phyloP scores from a whole-genome alignment of 371 early-diverging fungal genomes.

The Mortierella sp. region DNA sequence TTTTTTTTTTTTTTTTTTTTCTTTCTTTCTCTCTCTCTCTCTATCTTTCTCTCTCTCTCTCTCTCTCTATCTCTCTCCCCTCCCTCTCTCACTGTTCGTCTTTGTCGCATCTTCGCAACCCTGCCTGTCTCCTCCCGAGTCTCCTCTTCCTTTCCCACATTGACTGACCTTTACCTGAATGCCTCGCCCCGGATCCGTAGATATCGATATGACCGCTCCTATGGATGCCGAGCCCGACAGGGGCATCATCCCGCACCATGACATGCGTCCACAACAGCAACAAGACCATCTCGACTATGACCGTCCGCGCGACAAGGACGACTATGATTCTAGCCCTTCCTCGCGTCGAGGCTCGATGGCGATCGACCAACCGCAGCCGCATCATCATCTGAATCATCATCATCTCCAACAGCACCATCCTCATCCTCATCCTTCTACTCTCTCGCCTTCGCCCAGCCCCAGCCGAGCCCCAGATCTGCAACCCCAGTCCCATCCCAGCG shows the following conservation, averaged over 20 bases:
- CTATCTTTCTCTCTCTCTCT: background rate
- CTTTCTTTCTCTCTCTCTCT: background rate
- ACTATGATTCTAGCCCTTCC: background rate
- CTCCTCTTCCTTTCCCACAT: background rate
- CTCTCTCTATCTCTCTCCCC: background rate
- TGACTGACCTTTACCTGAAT: background rate
- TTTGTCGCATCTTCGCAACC: no score
- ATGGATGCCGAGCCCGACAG: constrained; percentile 5
- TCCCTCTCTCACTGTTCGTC: background rate
- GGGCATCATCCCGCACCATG: constrained; percentile 20
- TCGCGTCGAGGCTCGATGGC: no score
- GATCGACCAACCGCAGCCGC: background rate
- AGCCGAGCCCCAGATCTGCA: no score
- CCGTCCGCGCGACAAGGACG: background rate
- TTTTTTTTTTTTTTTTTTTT: background rate
- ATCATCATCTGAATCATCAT: background rate
- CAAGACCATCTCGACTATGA: background rate
- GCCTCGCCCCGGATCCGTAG: background rate
- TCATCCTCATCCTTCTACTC: no score
- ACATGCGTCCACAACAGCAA: background rate
- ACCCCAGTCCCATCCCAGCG: no score
- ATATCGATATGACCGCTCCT: background rate
- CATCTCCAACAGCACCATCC: background rate
- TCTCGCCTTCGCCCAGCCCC: background rate
- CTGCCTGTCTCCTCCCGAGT: background rate